Evolutionary conservation across 257 asterid species (phyloP).

Genomic region (Capsicum baccatum): DNA sequence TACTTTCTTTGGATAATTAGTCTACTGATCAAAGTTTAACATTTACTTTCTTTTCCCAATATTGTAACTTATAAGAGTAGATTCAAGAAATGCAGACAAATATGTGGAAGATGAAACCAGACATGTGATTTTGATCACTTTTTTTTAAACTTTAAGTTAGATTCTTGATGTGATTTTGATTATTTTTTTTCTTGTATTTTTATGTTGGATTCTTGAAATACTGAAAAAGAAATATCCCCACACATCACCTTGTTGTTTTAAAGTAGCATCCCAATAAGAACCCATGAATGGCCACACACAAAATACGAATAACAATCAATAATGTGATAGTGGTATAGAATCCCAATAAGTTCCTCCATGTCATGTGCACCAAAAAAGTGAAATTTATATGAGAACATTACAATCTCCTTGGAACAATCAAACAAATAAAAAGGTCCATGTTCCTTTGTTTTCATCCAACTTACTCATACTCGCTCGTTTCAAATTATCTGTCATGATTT

Average conservation of each 20-base stretch:
- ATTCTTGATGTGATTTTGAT: too few species aligned
- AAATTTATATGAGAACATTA: background rate
- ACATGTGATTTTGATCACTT: background rate
- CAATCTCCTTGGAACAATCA: constrained; percentile 26
- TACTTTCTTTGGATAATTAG: too few species aligned
- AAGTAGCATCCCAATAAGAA: constrained; percentile 19
- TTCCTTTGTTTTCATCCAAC: constrained; percentile 9
- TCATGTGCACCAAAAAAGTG: constrained; percentile 12
- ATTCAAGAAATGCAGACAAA: too few species aligned
- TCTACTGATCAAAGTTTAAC: too few species aligned
- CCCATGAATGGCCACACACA: constrained; percentile 20
- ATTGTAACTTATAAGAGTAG: background rate
- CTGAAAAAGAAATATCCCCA: background rate
- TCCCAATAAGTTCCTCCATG: constrained; percentile 26
- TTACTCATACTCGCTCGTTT: background rate
- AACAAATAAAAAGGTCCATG: constrained; percentile 24
- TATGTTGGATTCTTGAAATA: background rate
- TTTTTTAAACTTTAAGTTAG: too few species aligned
- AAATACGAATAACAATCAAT: constrained; percentile 2
- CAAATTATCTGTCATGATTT: background rate
- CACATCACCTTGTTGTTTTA: background rate
- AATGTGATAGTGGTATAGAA: background rate
- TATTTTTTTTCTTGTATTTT: background rate
- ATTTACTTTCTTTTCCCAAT: background rate
- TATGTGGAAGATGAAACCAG: background rate